These are phyloP conservation scores for Metarhizium brunneum DNA, from an alignment of 2,329 filamentous ascomycete species.

Conservation along the genomic window DNA sequence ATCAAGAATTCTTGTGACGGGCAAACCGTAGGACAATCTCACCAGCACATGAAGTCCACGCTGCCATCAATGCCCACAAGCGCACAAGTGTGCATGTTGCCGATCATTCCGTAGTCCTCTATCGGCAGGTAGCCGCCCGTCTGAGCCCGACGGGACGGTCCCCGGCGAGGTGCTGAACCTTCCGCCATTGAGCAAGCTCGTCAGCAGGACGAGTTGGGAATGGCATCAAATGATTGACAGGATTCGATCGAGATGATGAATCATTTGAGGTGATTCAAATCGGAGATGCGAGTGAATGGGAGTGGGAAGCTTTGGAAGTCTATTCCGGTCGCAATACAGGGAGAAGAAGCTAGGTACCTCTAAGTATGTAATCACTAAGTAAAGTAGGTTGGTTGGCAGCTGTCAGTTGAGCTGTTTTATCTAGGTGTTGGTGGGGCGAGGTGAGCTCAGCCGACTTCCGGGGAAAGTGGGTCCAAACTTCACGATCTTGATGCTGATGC, in stretches of 20 bases:
- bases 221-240: background rate
- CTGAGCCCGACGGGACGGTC: slow-evolving; percentile 22
- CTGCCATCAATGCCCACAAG: slow-evolving; percentile 66
- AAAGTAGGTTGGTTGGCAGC: background rate
- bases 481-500: background rate
- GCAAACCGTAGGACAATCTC: slow-evolving; percentile 13
- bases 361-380: too few relatives aligned
- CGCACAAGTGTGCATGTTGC: slow-evolving; percentile 72
- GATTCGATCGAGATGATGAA: background rate
- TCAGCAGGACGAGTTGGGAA: background rate
- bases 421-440: background rate
- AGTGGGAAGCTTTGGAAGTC: background rate
- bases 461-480: background rate
- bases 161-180: slow-evolving; percentile 22
- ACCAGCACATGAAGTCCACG: slow-evolving; percentile 73
- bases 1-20: background rate
- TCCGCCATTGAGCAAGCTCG: slow-evolving; percentile 19
- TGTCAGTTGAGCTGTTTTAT: background rate
- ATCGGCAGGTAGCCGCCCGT: slow-evolving; percentile 49
- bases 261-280: background rate
- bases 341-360: background rate
- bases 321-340: background rate
- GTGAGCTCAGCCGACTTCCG: background rate
- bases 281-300: background rate
- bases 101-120: slow-evolving; percentile 72